Evolutionary conservation across 805 yeast species (phyloP).

Genomic region (Blastobotrys peoriensis): DNA sequence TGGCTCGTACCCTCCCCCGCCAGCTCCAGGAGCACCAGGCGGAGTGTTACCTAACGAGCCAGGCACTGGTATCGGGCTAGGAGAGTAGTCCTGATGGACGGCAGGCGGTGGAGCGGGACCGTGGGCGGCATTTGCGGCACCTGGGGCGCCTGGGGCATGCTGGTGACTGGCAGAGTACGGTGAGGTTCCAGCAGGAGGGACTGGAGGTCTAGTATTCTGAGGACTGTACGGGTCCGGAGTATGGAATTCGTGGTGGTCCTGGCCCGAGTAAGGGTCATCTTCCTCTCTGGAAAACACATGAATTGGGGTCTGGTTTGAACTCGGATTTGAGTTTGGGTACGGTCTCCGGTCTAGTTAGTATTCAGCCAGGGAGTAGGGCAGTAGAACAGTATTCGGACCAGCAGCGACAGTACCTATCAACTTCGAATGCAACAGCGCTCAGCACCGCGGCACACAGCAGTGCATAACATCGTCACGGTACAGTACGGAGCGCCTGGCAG

Average conservation of each 20-base stretch:
- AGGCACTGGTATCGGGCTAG: neutral
- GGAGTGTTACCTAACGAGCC: neutral
- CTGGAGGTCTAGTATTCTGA: too few relatives aligned
- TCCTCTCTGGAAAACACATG: neutral
- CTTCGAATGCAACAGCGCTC: too few relatives aligned
- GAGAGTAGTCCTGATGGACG: neutral
- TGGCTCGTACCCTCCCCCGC: neutral
- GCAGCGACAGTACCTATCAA: too few relatives aligned
- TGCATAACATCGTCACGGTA: too few relatives aligned
- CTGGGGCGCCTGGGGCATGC: too few relatives aligned
- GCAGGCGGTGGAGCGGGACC: too few relatives aligned
- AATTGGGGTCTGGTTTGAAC: neutral
- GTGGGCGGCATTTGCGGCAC: too few relatives aligned
- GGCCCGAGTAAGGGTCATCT: constrained; percentile 1
- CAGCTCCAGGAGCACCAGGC: neutral
- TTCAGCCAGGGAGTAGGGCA: too few relatives aligned
- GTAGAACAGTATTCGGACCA: too few relatives aligned
- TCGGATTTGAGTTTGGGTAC: neutral
- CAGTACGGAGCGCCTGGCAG: too few relatives aligned
- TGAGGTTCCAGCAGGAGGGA: neutral
- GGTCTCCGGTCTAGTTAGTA: too few relatives aligned
- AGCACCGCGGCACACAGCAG: too few relatives aligned
- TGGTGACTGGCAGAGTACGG: neutral
- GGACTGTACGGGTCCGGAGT: neutral
- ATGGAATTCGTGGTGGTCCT: neutral